phyloP scores from a whole-genome alignment of 1,139 yeast species.

The Debaryomyces fabryi region DNA sequence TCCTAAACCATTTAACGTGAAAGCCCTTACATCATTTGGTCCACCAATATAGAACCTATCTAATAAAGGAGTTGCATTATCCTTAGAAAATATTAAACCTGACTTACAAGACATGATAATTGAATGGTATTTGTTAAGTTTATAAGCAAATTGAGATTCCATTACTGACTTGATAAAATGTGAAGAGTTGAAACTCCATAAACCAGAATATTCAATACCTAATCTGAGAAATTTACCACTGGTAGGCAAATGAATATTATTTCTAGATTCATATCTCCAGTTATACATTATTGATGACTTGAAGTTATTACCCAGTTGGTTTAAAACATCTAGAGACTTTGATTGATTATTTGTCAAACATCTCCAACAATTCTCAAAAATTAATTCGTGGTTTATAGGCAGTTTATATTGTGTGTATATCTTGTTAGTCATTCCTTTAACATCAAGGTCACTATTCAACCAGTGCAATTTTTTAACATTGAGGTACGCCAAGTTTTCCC shows the following conservation, averaged over 20 bases:
- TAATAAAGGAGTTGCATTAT: conserved; percentile 52
- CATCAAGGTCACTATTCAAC: conserved; percentile 60
- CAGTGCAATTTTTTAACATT: conserved; percentile 70
- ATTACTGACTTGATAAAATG: conserved; percentile 49
- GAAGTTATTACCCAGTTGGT: conserved; percentile 61
- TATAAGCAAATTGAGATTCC: conserved; percentile 49
- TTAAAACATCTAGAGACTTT: conserved; percentile 35
- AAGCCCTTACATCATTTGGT: conserved; percentile 80
- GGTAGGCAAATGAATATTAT: conserved; percentile 57
- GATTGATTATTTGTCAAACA: conserved; percentile 51
- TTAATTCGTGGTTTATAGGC: conserved; percentile 55
- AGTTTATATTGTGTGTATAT: conserved; percentile 36
- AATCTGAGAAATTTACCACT: conserved; percentile 57
- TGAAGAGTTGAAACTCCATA: conserved; percentile 27
- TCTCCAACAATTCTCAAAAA: conserved; percentile 67
- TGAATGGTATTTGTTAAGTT: conserved; percentile 30
- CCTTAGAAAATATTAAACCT: conserved; percentile 52
- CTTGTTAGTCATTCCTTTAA: conserved; percentile 63
- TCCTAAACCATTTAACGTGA: conserved; percentile 78
- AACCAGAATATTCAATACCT: conserved; percentile 61
- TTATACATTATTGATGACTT: conserved; percentile 61
- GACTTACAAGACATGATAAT: conserved; percentile 48
- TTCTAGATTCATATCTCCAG: conserved; percentile 57
- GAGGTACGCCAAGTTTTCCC: conserved; percentile 57
- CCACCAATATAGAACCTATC: conserved; percentile 66